Base-by-base conservation (phyloP, 2,329 filamentous ascomycete genomes). In the Acrodontium crateriforme region DNA sequence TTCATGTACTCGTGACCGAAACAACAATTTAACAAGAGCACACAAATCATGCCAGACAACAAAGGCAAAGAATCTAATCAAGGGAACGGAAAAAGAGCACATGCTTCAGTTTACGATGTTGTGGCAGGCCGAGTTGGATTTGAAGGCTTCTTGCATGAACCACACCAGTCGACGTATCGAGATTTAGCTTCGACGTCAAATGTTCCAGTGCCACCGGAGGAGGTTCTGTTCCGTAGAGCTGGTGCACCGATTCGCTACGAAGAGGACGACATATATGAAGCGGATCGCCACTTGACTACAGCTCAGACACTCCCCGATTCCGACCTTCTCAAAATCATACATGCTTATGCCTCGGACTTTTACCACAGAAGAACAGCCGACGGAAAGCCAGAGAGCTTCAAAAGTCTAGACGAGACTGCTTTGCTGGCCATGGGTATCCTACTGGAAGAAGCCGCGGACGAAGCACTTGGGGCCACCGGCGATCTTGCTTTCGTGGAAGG, bases 331-430 rank as follows among this genome's bases (percentile, higher is more conserved):
- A 76, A 74, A 48, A 67, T 71, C 1, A 49, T 83, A 4, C 78
- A 85, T 53, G 56, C 57, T 16, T 84, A 85, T 44, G 50, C 71
- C 1, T 73, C 76, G 29, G 66, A 69, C 31, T 79, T 73, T 49
- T 84, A 82, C 53, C 59, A 60, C 20, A 55, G 54, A 12, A 33
- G 34, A 9, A 27, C 24, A 3, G 20, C 31, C 10, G 32, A 32
- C 6, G 30, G 38, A 8, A 34, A 35, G n/a, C 49, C 41, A 11
- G 39, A 41, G 15, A 56, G 63, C 28, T 66, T 62, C 40, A 56
- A 64, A 38, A 79, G 71, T 50, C 71, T 87, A 68, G 78, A 87
- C 46, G 80, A 82, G 56, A 82, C 78, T 9, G 79, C 79, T 3
- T 60, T 87, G 32, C 56, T 87, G 29, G 78, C 79, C 1, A 62